phyloP scores from a whole-genome alignment of 2,329 filamentous ascomycete genomes.

The Neocucurbitaria cava region DNA sequence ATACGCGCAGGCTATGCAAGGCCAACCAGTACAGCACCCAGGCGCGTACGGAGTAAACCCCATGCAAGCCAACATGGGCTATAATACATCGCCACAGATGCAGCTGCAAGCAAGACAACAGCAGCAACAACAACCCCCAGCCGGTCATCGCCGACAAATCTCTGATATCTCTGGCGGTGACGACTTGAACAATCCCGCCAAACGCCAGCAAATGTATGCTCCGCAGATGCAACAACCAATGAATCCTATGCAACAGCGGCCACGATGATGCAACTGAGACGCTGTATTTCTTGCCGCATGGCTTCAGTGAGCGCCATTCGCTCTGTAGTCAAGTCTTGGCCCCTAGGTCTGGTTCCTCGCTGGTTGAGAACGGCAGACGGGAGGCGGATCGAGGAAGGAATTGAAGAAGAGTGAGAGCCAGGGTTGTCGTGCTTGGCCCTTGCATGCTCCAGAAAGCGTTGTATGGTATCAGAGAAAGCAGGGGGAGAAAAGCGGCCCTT shows the following conservation, averaged over 20 bases:
- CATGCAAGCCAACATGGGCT: slow-evolving; percentile 47
- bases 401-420: background rate
- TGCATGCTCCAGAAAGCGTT: background rate
- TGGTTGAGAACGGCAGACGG: background rate
- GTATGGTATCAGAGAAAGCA: background rate
- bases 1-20: slow-evolving; percentile 55
- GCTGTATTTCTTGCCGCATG: background rate
- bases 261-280: slow-evolving; percentile 38
- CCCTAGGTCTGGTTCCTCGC: background rate
- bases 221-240: slow-evolving; percentile 53
- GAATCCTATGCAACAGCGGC: slow-evolving; percentile 60
- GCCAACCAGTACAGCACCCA: slow-evolving; percentile 41
- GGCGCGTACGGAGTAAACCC: slow-evolving; percentile 47
- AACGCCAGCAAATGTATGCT: slow-evolving; percentile 65
- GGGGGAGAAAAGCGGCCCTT: background rate
- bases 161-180: slow-evolving; percentile 65
- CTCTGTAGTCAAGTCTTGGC: background rate
- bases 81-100: slow-evolving; percentile 49
- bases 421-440: background rate
- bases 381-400: background rate
- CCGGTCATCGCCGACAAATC: slow-evolving; percentile 62
- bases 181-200: slow-evolving; percentile 59
- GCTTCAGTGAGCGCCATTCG: background rate
- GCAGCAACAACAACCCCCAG: slow-evolving; percentile 25
- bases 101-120: slow-evolving; percentile 45